Base-by-base conservation (phyloP, 306 rosid genomes). In the Pyrus pyrifolia region DNA sequence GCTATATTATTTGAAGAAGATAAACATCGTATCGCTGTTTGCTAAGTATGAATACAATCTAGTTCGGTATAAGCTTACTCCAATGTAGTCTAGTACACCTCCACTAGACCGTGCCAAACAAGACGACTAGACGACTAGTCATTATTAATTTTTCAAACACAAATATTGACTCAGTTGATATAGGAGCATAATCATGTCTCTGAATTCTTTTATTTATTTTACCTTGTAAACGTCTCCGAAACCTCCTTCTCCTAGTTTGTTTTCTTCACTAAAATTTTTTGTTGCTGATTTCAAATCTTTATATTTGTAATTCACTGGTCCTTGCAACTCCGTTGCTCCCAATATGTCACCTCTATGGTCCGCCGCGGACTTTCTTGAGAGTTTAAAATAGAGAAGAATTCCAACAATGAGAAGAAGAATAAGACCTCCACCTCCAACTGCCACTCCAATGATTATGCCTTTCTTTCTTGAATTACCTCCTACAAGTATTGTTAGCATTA, bases 171-270 rank as follows among this genome's bases (percentile, higher is more conserved):
- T 8, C 8, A 38, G 10, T 35, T 35, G 42, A 6, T 38, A 8
- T 40, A 40, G 10, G 44, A 7, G 11, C 44, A 7, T 7, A 40
- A 40, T 40, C 9, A 8, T 40, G 11, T 40, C 3, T 1, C 10
- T 7, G 9, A 40, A 40, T 40, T 1, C 44, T 8, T 2, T 40
- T 40, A 40, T 40, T 40, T 57, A n/a, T 13, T 51, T 73, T 74
- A 91, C 96, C 96, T 87, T 91, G 70, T 87, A 87, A 60, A 91
- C 91, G 18, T 82, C 88, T 29, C 96, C 93, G 63, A 91, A 88
- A 22, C 93, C 96, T 66, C 96, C 96, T 79, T 85, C 93, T 72
- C 96, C 96, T 17, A 91, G 81, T 71, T 91, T 91, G 53, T 84
- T 88, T 77, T 87, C 88, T 8, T 70, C 84, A 52, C 84, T 84